Evolutionary conservation across 768 basidiomycete genomes (phyloP), one percentile per base, ranked within the genome.

Genomic region (Phylloporus sp.): DNA sequence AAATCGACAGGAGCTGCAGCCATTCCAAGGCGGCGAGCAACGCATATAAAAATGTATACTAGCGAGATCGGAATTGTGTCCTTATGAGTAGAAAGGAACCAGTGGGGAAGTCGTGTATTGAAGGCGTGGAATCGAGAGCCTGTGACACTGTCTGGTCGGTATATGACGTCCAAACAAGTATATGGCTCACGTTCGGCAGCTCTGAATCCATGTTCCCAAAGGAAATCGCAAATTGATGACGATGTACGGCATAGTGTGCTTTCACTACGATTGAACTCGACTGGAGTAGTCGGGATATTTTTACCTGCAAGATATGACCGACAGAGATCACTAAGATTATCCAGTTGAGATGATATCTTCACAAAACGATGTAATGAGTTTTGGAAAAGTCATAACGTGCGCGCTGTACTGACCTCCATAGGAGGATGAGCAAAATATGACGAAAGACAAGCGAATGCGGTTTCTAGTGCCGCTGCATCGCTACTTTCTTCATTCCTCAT

Each of bases 11-110:
- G 83, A 5, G 71, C 72, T 0, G 81, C 81, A 8, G 62, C 55
- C 16, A 86, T 69, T 23, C 76, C 80, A 1, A 85, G 61, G 29
- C 80, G 73, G 15, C 74, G 72, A 16, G 76, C 75, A 39, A 86
- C 66, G 16, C 76, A 74, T 12, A 80, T 74, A 53, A 84, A 86
- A 22, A 83, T 60, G 64, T 80, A 81, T 34, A 78, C 77, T 38
- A 86, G 69, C 11, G 81, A 81, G 43, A 86, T 77, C 0, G 84
- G 84, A 39, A 86, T 74, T 0, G 81, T 77, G 22, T 65, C 64
- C 50, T 73, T 80, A 58, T 77, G 67, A 1, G 73, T 72, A 2
- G 70, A 71, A 20, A 86, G 72, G 59, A 84, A 82, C 48, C 69
- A 61, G 55, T 85, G 83, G 16, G 85, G 83, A 54, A 84, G 84